Percentiles rank a stretch among this genome's conserved stretches.
These are phyloP conservation scores for Globisporangium takayamanum DNA, from an alignment of 352 stramenopile genomes.

Conservation along the genomic window DNA sequence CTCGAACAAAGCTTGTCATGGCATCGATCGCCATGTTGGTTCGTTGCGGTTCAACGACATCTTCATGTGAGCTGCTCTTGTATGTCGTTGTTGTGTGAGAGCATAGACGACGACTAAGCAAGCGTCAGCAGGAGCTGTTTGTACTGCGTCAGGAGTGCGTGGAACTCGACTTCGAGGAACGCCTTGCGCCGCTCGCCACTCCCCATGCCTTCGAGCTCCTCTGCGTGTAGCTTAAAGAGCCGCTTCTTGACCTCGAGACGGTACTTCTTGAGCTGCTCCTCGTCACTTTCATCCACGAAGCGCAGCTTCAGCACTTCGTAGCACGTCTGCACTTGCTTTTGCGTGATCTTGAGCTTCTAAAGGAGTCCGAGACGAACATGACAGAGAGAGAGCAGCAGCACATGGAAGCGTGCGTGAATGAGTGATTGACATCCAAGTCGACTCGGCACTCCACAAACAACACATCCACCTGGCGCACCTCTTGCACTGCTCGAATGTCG, in stretches of 20 bases:
- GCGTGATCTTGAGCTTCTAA: constrained; percentile 69
- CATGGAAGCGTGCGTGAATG: not conserved
- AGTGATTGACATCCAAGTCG: not conserved
- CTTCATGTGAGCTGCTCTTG: not conserved
- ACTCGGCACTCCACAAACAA: not conserved
- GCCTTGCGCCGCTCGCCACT: constrained; percentile 64
- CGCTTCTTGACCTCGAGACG: constrained; percentile 81
- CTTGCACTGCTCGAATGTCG: constrained; percentile 60
- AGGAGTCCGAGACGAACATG: not conserved
- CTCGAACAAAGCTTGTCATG: too few relatives aligned
- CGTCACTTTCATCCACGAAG: constrained; percentile 45
- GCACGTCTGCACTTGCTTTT: constrained; percentile 70
- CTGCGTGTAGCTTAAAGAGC: constrained; percentile 54
- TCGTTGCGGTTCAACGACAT: too few relatives aligned
- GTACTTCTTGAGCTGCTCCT: constrained; percentile 52
- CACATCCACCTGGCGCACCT: constrained; percentile 19
- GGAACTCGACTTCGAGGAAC: constrained; percentile 68
- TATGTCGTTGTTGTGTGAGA: not conserved
- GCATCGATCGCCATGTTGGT: too few relatives aligned
- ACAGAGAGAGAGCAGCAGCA: not conserved
- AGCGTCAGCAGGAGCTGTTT: constrained; percentile 20
- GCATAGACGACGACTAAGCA: constrained; percentile 11
- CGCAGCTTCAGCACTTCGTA: constrained; percentile 72
- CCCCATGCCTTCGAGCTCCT: constrained; percentile 71
- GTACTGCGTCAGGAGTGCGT: constrained; percentile 46